phyloP scores from a whole-genome alignment of 164 flowering plant species.

The Vitis cinerea region DNA sequence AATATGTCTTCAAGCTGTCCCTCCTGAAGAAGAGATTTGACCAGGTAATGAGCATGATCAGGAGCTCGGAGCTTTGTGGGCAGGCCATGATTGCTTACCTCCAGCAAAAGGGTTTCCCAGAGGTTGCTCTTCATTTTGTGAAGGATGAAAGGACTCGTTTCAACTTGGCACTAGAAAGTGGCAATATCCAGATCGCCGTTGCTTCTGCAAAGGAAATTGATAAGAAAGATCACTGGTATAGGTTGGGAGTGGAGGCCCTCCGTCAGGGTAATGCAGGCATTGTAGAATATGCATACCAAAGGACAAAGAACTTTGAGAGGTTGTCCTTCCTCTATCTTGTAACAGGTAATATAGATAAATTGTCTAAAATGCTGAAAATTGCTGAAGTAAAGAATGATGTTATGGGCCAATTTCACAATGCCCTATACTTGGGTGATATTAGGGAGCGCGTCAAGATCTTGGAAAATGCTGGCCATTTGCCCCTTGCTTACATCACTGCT shows the following conservation, averaged over 20 bases:
- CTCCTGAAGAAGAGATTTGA: conserved; percentile 68
- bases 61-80: conserved; percentile 78
- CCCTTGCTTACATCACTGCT: conserved; percentile 89
- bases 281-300: conserved; percentile 90
- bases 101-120: conserved; percentile 94
- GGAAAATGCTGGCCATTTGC: conserved; percentile 81
- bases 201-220: conserved; percentile 85
- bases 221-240: conserved; percentile 89
- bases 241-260: conserved; percentile 88
- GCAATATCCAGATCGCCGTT: conserved; percentile 81
- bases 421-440: conserved; percentile 87
- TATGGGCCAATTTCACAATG: conserved; percentile 93
- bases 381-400: conserved; percentile 88
- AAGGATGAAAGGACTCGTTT: conserved; percentile 84
- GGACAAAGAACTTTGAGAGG: conserved; percentile 88
- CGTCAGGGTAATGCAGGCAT: conserved; percentile 93
- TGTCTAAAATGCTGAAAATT: conserved; percentile 87
- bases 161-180: conserved; percentile 86
- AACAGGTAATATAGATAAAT: conserved; percentile 77
- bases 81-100: conserved; percentile 93
- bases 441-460: conserved; percentile 75
- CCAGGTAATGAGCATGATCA: conserved; percentile 66
- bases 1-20: conserved; percentile 52
- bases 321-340: conserved; percentile 80
- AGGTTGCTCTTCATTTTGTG: conserved; percentile 89